A percentile compares a stretch with the other conserved stretches of the same genome.
Evolutionary conservation across 495 filamentous ascomycete species (phyloP).

Genomic region (Annulohypoxylon bovei): DNA sequence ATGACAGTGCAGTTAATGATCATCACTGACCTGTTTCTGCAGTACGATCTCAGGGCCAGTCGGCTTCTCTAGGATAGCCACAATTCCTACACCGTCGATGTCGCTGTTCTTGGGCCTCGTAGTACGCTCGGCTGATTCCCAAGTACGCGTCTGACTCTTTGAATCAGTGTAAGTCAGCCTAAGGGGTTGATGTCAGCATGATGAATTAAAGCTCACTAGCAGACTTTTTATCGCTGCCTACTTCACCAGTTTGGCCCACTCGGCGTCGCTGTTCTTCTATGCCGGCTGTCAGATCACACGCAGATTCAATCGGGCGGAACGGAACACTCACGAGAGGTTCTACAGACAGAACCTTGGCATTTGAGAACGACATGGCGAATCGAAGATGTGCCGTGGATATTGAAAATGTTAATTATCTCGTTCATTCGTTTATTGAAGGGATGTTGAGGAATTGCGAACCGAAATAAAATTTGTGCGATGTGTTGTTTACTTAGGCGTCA

Average conservation of each 20-base stretch:
- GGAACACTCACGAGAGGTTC: slow-evolving; percentile 48
- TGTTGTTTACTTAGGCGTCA: slow-evolving; percentile 26
- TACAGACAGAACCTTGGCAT: slow-evolving; percentile 61
- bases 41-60: slow-evolving; percentile 7
- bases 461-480: slow-evolving; percentile 29
- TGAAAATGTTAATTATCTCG: neutral
- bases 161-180: slow-evolving; percentile 81
- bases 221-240: slow-evolving; percentile 44
- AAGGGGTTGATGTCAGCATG: slow-evolving; percentile 1
- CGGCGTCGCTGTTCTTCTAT: slow-evolving; percentile 66
- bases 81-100: slow-evolving; percentile 91
- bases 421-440: neutral
- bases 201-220: neutral
- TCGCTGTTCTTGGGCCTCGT: slow-evolving; percentile 74
- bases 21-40: slow-evolving; percentile 5
- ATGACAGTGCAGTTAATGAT: neutral
- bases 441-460: slow-evolving; percentile 3
- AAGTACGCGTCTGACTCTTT: slow-evolving; percentile 72
- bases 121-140: slow-evolving; percentile 82
- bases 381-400: neutral
- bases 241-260: slow-evolving; percentile 71
- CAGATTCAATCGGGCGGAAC: slow-evolving; percentile 13
- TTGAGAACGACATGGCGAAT: slow-evolving; percentile 47
- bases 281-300: neutral
- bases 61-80: slow-evolving; percentile 82